Evolutionary conservation across 768 basidiomycete species (phyloP).

Genomic region (Agrocybe pediades): DNA sequence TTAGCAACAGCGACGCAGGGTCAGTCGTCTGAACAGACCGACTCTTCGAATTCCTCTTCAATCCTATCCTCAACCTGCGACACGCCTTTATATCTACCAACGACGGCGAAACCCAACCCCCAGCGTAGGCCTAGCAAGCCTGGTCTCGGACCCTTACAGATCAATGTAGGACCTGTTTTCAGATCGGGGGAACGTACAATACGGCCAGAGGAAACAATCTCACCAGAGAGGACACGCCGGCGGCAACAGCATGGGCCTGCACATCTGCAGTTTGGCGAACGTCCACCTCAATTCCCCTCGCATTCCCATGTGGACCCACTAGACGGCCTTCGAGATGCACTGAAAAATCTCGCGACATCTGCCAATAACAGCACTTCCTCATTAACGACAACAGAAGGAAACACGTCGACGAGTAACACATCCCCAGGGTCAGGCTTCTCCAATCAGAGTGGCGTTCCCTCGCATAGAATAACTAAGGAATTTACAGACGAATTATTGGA

Average conservation of each 20-base stretch:
- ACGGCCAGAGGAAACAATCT: neutral
- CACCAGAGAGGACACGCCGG: neutral
- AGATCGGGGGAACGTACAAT: neutral
- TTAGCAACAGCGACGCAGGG: neutral
- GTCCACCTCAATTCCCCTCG: neutral
- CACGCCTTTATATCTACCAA: neutral
- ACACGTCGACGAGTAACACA: neutral
- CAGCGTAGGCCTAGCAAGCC: neutral
- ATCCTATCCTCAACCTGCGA: neutral
- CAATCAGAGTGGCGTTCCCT: neutral
- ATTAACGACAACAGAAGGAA: too few relatives aligned
- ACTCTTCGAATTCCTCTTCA: neutral
- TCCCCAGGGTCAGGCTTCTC: neutral
- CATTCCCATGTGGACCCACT: neutral
- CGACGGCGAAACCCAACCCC: neutral
- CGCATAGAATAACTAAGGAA: constrained; percentile 9
- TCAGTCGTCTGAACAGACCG: neutral
- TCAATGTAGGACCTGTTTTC: neutral
- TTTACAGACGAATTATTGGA: constrained; percentile 69
- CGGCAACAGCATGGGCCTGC: neutral
- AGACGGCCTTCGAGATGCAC: neutral
- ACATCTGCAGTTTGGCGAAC: neutral
- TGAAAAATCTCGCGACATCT: neutral
- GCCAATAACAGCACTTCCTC: too few relatives aligned
- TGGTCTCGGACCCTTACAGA: neutral